Evolutionary conservation across 1,139 yeast genomes (phyloP).

Genomic region (Saccharomyces pastorianus): DNA sequence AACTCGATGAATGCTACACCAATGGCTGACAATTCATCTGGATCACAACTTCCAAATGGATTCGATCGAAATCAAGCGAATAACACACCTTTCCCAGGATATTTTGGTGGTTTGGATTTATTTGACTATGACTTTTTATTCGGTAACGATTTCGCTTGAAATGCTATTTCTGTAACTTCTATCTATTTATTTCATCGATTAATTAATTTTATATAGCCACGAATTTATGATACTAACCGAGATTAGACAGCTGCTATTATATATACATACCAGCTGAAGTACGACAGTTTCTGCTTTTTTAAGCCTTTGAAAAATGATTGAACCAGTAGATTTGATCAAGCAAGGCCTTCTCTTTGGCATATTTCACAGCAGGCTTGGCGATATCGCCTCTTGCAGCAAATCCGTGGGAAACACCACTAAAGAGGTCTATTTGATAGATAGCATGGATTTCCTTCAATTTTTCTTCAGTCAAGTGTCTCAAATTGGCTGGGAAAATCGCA

Average conservation of each 20-base stretch:
- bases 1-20: background rate
- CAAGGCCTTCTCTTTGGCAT: constrained; percentile 65
- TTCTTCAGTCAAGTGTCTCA: constrained; percentile 53
- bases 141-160: constrained; percentile 13
- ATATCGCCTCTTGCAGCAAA: constrained; percentile 71
- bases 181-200: background rate
- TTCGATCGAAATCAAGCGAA: constrained; percentile 1
- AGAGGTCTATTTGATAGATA: constrained; percentile 51
- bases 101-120: constrained; percentile 23
- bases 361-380: constrained; percentile 43
- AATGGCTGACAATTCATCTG: background rate
- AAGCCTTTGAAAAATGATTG: constrained; percentile 11
- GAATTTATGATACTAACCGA: background rate
- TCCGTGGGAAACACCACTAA: constrained; percentile 62
- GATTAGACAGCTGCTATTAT: background rate
- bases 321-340: constrained; percentile 54
- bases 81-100: constrained; percentile 12
- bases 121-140: constrained; percentile 28
- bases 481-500: constrained; percentile 49
- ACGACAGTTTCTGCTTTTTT: background rate
- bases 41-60: constrained; percentile 1
- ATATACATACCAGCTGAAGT: background rate
- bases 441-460: constrained; percentile 44
- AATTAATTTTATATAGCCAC: background rate
- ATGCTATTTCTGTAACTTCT: background rate